These are phyloP conservation scores for Sporisorium iseilematis-ciliati DNA, from an alignment of 1,284 basidiomycete species.

Conservation along the genomic window DNA sequence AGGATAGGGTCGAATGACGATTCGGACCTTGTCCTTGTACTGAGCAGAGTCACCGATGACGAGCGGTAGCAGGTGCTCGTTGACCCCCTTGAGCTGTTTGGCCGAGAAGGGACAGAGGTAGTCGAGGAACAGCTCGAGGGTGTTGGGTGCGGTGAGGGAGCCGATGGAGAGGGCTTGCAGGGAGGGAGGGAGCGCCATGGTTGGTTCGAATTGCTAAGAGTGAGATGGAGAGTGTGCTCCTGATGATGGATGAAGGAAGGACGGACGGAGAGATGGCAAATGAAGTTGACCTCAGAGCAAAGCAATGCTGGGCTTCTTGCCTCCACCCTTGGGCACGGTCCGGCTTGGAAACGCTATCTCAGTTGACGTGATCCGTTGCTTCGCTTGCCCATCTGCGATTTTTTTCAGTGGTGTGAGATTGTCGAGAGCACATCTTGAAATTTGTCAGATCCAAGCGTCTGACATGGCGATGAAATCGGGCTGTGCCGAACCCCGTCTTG, in stretches of 20 bases:
- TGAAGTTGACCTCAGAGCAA: neutral
- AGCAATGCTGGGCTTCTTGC: no score
- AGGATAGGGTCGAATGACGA: slow-evolving; percentile 83
- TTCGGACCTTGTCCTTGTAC: slow-evolving; percentile 82
- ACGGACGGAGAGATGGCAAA: neutral
- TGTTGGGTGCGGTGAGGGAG: slow-evolving; percentile 78
- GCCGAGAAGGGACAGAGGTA: slow-evolving; percentile 75
- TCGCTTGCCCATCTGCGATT: slow-evolving; percentile 12
- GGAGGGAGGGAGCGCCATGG: slow-evolving; percentile 85
- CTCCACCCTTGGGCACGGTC: no score
- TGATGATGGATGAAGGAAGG: neutral
- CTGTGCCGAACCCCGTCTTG: no score
- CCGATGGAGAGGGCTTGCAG: slow-evolving; percentile 82
- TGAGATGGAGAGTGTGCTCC: neutral
- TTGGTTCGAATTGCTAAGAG: neutral
- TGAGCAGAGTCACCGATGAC: slow-evolving; percentile 55
- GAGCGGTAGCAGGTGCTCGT: slow-evolving; percentile 69
- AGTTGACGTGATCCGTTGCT: slow-evolving; percentile 30
- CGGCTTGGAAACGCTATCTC: no score
- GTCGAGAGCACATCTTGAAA: no score
- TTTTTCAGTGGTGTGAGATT: neutral
- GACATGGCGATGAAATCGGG: no score
- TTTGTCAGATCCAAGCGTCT: no score
- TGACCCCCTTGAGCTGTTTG: slow-evolving; percentile 71
- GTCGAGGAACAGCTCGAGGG: slow-evolving; percentile 80